Percentiles rank a stretch among this genome's conserved stretches.
These are phyloP conservation scores for Gonapodya prolifera DNA, from an alignment of 192 early-diverging fungal species.

Conservation along the genomic window DNA sequence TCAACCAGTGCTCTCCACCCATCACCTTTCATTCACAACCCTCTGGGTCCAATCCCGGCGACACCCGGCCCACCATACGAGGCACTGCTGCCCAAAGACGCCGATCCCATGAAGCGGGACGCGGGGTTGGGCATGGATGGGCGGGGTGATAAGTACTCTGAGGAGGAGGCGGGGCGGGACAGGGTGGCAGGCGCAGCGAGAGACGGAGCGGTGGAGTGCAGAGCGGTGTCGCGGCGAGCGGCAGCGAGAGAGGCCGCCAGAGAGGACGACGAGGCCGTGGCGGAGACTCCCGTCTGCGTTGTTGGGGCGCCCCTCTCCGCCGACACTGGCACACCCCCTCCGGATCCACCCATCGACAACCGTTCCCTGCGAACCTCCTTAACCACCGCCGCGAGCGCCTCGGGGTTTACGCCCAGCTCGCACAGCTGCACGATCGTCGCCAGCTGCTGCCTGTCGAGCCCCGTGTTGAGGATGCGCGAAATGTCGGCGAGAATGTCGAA, in stretches of 20 bases:
- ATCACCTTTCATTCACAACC: too few relatives aligned
- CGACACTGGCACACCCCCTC: neutral
- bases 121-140: too few relatives aligned
- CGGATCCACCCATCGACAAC: too few relatives aligned
- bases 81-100: too few relatives aligned
- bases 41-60: too few relatives aligned
- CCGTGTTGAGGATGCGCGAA: neutral
- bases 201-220: neutral
- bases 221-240: neutral
- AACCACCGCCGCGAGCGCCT: neutral
- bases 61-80: too few relatives aligned
- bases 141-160: too few relatives aligned
- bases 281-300: neutral
- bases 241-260: neutral
- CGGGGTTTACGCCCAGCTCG: constrained; percentile 2
- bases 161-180: too few relatives aligned
- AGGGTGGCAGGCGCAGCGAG: too few relatives aligned
- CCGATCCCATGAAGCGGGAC: too few relatives aligned
- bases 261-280: neutral
- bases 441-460: neutral
- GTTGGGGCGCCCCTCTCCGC: neutral
- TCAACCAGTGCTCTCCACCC: too few relatives aligned
- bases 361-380: neutral
- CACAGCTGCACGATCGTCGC: neutral
- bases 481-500: neutral